Evolutionary conservation across 768 basidiomycete species (phyloP), one percentile per base, ranked within the genome.

Genomic region (Fomitopsis serialis): DNA sequence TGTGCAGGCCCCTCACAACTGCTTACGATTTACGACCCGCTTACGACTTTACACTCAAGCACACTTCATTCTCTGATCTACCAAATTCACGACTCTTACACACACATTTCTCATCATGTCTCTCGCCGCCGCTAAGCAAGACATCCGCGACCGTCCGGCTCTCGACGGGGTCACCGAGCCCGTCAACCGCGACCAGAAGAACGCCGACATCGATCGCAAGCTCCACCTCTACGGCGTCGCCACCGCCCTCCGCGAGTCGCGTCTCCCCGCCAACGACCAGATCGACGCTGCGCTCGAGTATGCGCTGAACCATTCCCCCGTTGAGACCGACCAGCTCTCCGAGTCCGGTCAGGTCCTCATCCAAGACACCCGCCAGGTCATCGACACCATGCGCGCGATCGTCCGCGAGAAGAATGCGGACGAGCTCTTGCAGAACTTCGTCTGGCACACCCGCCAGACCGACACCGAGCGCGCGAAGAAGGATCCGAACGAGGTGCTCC

Each of bases 381-480:
- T 96, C 62, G 78, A 82, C 58, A 93, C 92, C 2, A 74, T 79
- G 0, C 78, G 85, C 17, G 59, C 77, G 34, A 82, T 93, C 55
- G 81, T 94, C 13, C 65, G 74, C 43, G 79, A 87, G 62, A 97
- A 95, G 80, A 97, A 97, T 61, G 71, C 75, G n/a, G 94, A 95
- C 61, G 93, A 98, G 71, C 77, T 98, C 37, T 77, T 97, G 68
- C 96, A 98, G 70, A 86, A 89, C 61, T 95, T 96, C 59, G 69
- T 95, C 37, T 94, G 87, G 87, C 80, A 85, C 58, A 91, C 89
- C 0, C 73, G 79, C 40, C 78, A 79, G 36, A 72, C 84, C 21
- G 64, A 77, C 49, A 64, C 75, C 43, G 74, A 67, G 54, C 65
- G 71, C 58, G 62, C 66, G 45, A 79, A 76, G 69, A 70, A 67